Evolutionary conservation across 495 filamentous ascomycete genomes (phyloP), one percentile per base, ranked within the genome.

Genomic region (Penicillium soppii): DNA sequence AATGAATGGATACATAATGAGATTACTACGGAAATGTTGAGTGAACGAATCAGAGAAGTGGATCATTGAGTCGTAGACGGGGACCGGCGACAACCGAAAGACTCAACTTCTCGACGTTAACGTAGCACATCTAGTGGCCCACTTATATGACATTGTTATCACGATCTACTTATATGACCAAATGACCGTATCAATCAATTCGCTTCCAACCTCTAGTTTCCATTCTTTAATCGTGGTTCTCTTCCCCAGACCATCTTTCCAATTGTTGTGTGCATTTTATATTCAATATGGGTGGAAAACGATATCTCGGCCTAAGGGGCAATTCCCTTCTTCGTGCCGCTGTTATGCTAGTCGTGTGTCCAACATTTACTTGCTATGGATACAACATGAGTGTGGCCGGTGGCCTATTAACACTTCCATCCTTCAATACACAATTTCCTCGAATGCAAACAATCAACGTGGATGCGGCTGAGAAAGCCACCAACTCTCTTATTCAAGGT

Each of bases 381-480:
- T 79, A 76, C 61, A 79, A 80, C 48, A 69, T 78, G 53, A 72
- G 74, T 25, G 74, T 74, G 26, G 61, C 71, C 23, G 72, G 75
- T 33, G 71, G 73, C 47, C 39, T 73, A 29, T 53, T 73, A 50
- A 73, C 70, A 2, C 65, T 73, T 10, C 51, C 58, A 29, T 59
- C 66, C 9, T 82, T 76, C 57, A 68, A 68, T 8, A 49, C 57
- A 26, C 71, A 71, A 25, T 82, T 82, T 40, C 79, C 78, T 3
- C 49, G 69, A 32, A 78, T 82, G 67, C 72, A 82, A 47, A 82
- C 79, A 6, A 59, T 77, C 13, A 63, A 73, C 56, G 71, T 71
- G 7, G 54, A 54, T 9, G 71, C 68, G 5, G 59, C 61, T 0
- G 22, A 47, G 29, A 47, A 68, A 23, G 47, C 57, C 25, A 59